Conservation (phyloP, 768 basidiomycete genomes). For the Boletus reticulatus region DNA sequence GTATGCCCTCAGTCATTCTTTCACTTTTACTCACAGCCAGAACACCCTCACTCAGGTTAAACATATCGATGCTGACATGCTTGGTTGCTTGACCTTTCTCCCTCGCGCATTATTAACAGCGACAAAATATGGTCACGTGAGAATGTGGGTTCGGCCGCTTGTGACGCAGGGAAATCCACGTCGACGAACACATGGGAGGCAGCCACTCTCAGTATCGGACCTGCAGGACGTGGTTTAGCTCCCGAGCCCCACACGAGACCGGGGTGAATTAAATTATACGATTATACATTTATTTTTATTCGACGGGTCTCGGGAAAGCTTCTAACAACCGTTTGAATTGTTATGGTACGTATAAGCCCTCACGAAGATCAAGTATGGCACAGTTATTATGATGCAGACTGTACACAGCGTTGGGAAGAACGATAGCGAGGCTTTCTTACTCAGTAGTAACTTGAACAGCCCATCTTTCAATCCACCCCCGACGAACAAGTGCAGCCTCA, state of each 20-base stretch:
- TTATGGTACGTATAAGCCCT: background rate
- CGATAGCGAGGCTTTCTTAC: slow-evolving; percentile 3
- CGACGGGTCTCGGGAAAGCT: no score
- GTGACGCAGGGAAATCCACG: slow-evolving; percentile 32
- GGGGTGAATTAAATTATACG: slow-evolving; percentile 8
- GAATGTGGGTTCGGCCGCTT: slow-evolving; percentile 81
- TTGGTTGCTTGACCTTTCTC: slow-evolving; percentile 74
- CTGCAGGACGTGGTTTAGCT: slow-evolving; percentile 25
- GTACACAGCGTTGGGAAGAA: background rate
- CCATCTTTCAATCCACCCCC: slow-evolving; percentile 49
- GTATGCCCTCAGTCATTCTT: slow-evolving; percentile 40
- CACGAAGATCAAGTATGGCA: background rate
- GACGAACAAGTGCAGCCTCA: slow-evolving; percentile 50
- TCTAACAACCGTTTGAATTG: no score
- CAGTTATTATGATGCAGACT: background rate
- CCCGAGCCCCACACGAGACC: background rate
- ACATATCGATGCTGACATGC: slow-evolving; percentile 74
- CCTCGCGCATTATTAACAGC: slow-evolving; percentile 75
- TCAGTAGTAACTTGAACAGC: slow-evolving; percentile 23
- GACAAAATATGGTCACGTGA: slow-evolving; percentile 75
- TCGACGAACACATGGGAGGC: slow-evolving; percentile 30
- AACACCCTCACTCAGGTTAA: slow-evolving; percentile 54
- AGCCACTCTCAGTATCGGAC: slow-evolving; percentile 31
- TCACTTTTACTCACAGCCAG: background rate
- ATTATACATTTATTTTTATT: no score